phyloP scores from a whole-genome alignment of 108 stramenopile species.

The Skeletonema marinoi region DNA sequence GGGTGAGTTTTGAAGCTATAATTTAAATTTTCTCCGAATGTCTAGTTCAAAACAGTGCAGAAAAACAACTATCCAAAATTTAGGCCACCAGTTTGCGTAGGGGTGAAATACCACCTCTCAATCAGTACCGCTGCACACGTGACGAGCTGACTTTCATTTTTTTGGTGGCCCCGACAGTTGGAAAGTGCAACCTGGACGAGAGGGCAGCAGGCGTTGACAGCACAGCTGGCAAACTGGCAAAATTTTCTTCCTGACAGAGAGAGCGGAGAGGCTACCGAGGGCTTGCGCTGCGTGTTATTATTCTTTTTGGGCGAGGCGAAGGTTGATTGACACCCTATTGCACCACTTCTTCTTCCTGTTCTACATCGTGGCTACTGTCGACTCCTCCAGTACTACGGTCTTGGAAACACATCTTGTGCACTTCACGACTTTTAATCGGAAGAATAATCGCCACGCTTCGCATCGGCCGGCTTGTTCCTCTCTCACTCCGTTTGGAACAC shows the following conservation, averaged over 20 bases:
- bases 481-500: neutral
- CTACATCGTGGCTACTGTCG: neutral
- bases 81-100: neutral
- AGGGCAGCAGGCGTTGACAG: neutral
- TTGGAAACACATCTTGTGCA: neutral
- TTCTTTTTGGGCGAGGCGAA: neutral
- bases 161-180: neutral
- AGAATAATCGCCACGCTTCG: neutral
- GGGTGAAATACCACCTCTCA: neutral
- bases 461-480: neutral
- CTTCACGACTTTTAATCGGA: neutral
- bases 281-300: neutral
- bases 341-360: neutral
- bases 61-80: neutral
- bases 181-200: neutral
- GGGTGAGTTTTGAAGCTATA: neutral
- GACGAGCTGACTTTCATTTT: neutral
- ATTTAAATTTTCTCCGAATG: too few relatives aligned
- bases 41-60: too few relatives aligned
- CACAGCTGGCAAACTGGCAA: neutral
- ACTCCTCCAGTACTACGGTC: neutral
- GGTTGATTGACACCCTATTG: neutral
- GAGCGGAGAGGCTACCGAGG: neutral
- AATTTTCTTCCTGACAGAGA: too few relatives aligned
- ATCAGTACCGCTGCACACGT: neutral